Percentiles rank a stretch among this genome's conserved stretches.
phyloP scores from a whole-genome alignment of 495 filamentous ascomycete species.

The Hypomontagnella submonticulosa region DNA sequence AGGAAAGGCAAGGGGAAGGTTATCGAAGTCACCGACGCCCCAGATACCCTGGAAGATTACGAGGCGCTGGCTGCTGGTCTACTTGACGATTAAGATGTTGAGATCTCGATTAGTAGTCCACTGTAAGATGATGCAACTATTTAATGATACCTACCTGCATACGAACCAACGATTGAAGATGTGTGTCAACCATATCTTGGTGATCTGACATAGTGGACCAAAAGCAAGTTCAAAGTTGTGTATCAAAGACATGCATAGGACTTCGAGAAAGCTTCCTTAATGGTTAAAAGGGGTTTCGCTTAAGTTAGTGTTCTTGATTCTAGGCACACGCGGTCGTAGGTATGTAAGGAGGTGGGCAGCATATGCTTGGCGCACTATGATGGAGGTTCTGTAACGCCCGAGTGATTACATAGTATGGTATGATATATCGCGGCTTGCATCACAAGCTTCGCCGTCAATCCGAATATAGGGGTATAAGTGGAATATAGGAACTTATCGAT shows the following conservation, averaged over 20 bases:
- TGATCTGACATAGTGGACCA: constrained; percentile 2
- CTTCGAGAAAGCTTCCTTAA: constrained; percentile 13
- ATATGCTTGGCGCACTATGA: constrained; percentile 13
- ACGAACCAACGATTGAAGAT: neutral
- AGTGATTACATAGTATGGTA: neutral
- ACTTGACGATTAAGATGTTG: constrained; percentile 62
- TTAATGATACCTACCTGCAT: constrained; percentile 9
- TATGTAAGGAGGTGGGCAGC: constrained; percentile 13
- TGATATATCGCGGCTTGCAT: neutral
- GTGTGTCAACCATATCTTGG: neutral
- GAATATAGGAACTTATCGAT: constrained; percentile 14
- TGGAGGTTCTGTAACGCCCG: constrained; percentile 15
- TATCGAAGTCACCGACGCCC: constrained; percentile 69
- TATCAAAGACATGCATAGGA: constrained; percentile 11
- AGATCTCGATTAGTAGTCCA: constrained; percentile 13
- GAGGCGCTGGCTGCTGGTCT: constrained; percentile 88
- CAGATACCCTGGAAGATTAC: constrained; percentile 88
- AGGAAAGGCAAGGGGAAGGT: constrained; percentile 61
- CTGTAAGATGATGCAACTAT: constrained; percentile 12
- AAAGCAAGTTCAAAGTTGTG: neutral
- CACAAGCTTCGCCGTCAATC: neutral
- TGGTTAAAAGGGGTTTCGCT: constrained; percentile 7
- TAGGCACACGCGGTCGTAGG: constrained; percentile 1
- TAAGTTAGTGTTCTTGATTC: constrained; percentile 9
- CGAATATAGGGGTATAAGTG: no score